Evolutionary conservation across 768 basidiomycete genomes (phyloP).

Genomic region (Plicaturopsis crispa): DNA sequence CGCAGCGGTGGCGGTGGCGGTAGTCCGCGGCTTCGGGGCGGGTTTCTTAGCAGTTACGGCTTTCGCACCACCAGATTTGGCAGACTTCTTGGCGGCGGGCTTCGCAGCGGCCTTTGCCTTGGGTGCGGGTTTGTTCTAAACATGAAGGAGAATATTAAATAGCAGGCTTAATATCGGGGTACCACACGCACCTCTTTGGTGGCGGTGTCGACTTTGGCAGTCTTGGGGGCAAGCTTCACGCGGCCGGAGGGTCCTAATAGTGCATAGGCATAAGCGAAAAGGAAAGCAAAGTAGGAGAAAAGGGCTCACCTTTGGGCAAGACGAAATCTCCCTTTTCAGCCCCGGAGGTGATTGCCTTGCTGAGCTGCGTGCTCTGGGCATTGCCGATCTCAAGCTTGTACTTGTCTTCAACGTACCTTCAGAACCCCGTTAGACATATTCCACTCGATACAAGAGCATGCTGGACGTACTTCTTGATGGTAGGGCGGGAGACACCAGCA

Average conservation of each 20-base stretch:
- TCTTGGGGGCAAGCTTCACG: conserved; percentile 66
- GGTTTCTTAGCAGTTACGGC: conserved; percentile 14
- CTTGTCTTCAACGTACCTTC: conserved; percentile 75
- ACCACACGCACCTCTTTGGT: conserved; percentile 49
- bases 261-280: no score
- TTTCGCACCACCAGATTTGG: conserved; percentile 40
- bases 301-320: conserved; percentile 72
- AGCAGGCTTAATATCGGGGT: conserved; percentile 3
- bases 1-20: conserved; percentile 12
- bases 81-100: conserved; percentile 32
- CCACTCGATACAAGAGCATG: conserved; percentile 7
- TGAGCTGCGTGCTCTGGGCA: conserved; percentile 67
- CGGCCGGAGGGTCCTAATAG: conserved; percentile 50
- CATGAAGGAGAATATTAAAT: conserved; percentile 3
- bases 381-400: conserved; percentile 69
- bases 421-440: conserved; percentile 12
- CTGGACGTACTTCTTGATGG: conserved; percentile 79
- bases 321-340: conserved; percentile 73
- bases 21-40: conserved; percentile 11
- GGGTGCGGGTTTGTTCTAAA: conserved; percentile 25
- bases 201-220: conserved; percentile 27
- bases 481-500: conserved; percentile 78
- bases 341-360: conserved; percentile 71
- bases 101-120: conserved; percentile 18
- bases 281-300: neutral